Base-by-base conservation (phyloP, 2,329 filamentous ascomycete genomes). In the Pyrenophora seminiperda region DNA sequence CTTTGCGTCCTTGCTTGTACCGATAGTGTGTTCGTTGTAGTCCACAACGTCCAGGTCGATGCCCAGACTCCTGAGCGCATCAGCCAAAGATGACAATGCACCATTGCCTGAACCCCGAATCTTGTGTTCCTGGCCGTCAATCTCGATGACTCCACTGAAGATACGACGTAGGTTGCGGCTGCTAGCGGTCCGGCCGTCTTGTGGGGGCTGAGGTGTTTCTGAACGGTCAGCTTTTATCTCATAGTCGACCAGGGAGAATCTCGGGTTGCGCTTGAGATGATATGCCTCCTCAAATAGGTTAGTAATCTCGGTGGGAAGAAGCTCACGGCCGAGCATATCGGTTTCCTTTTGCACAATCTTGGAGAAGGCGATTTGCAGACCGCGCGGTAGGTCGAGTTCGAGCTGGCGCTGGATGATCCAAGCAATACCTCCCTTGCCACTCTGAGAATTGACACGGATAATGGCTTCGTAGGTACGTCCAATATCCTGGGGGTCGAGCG, bases 381-480 rank as follows among this genome's bases (percentile, higher is more conserved):
- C 91, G 56, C 94, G 90, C 13, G 94, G 94, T 42, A 97, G 84
- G 73, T 97, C 94, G 66, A 97, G 88, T 68, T 94, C 85, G 55
- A 97, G 84, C 67, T 91, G 88, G 63, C 89, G 87, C 70, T 92
- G 86, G 70, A 97, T 92, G 70, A 97, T 89, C 90, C 90, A 97
- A 41, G 93, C 92, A 53, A 90, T 87, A 63, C 94, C 94, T 54
- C 93, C 93, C 78, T 99, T 97, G 59, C 93, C 93, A 64, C 86
- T 90, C 73, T 97, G 93, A 14, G 90, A 96, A 80, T 97, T 99
- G 82, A 97, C 93, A 53, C 93, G 89, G 71, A 97, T 97, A 70
- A 97, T 89, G 51, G 93, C 93, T 76, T 97, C 92, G 82, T 97
- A 97, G n/a, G 87, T 97, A 50, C 93, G 86, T 41, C 93, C 93